These are phyloP conservation scores for Ambrosiella xylebori DNA, from an alignment of 2,329 filamentous ascomycete species.

Conservation along the genomic window DNA sequence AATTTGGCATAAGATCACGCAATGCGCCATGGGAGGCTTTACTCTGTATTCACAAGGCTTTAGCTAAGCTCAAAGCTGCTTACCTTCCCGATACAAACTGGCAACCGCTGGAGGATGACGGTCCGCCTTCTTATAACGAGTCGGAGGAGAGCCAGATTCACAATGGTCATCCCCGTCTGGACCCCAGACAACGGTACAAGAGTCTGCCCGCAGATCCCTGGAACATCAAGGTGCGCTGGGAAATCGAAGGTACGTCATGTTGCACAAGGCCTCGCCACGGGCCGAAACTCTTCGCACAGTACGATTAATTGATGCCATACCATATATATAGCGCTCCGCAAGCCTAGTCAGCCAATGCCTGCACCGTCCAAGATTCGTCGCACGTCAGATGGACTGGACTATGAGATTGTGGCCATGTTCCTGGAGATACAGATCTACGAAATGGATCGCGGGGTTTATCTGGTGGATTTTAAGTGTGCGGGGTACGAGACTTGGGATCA, in stretches of 20 bases:
- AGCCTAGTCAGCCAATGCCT: constrained; percentile 7
- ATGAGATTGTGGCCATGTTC: constrained; percentile 71
- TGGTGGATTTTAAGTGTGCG: constrained; percentile 97
- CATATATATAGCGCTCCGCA: constrained; percentile 7
- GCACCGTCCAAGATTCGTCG: constrained; percentile 5
- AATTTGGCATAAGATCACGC: constrained; percentile 89
- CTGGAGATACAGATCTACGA: constrained; percentile 93
- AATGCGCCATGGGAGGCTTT: constrained; percentile 92
- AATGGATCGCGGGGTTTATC: constrained; percentile 79
- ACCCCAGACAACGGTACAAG: constrained; percentile 47
- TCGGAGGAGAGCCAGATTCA: constrained; percentile 20
- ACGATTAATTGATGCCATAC: not conserved
- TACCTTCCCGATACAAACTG: constrained; percentile 58
- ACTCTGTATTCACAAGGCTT: constrained; percentile 82
- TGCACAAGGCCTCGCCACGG: no score
- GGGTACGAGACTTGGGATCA: constrained; percentile 75
- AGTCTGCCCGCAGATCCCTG: constrained; percentile 80
- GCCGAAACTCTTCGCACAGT: not conserved
- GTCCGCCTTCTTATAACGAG: constrained; percentile 24
- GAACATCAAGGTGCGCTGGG: constrained; percentile 83
- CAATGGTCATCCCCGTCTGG: constrained; percentile 22
- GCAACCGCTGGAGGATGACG: constrained; percentile 26
- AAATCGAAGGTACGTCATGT: constrained; percentile 51
- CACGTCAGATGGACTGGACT: constrained; percentile 21
- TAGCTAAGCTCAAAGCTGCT: constrained; percentile 72